Percentiles rank a stretch among this genome's conserved stretches.
These are phyloP conservation scores for Solanum commersonii DNA, from an alignment of 257 asterid genomes.

Conservation along the genomic window DNA sequence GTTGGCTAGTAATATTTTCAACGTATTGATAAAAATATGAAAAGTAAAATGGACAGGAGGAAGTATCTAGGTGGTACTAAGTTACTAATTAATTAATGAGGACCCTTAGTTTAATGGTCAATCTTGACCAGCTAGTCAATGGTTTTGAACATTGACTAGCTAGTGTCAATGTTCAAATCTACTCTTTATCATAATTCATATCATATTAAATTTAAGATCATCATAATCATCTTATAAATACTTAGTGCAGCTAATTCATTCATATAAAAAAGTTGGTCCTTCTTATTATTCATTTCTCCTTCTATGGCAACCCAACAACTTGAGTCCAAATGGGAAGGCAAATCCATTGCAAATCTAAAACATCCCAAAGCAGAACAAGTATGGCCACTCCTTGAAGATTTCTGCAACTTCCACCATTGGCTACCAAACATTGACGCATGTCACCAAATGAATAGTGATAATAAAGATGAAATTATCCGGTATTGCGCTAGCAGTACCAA, in stretches of 20 bases:
- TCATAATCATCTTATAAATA: background rate
- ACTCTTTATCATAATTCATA: background rate
- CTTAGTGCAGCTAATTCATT: background rate
- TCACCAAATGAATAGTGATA: slow-evolving; percentile 21
- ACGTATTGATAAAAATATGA: background rate
- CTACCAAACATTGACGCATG: slow-evolving; percentile 56
- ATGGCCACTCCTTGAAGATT: slow-evolving; percentile 62
- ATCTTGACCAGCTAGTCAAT: background rate
- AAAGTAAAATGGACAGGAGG: background rate
- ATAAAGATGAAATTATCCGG: slow-evolving; percentile 34
- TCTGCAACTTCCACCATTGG: slow-evolving; percentile 47
- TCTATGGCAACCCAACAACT: slow-evolving; percentile 19
- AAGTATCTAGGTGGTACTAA: background rate
- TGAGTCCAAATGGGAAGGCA: slow-evolving; percentile 56
- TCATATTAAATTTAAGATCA: background rate
- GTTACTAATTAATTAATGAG: background rate
- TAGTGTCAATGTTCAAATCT: background rate
- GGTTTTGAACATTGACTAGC: background rate
- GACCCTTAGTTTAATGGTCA: background rate
- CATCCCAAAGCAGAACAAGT: slow-evolving; percentile 26
- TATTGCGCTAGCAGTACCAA: slow-evolving; percentile 31
- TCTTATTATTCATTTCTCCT: background rate
- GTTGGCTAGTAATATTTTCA: background rate
- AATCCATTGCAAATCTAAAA: slow-evolving; percentile 25
- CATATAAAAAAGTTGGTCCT: background rate